Conservation (phyloP, 768 basidiomycete genomes). For the Tremella fuciformis region DNA sequence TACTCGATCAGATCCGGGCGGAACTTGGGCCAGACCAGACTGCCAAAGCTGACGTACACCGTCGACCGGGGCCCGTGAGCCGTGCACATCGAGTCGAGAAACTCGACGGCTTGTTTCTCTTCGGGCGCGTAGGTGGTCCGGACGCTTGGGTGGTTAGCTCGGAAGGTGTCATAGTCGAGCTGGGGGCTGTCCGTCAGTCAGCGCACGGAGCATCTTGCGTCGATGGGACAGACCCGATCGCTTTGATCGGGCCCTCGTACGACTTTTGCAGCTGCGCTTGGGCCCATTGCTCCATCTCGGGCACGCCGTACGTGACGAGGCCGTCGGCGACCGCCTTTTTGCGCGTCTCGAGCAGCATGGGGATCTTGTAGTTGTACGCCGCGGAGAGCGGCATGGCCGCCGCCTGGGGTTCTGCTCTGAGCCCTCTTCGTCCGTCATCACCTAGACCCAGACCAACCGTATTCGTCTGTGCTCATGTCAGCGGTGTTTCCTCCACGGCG, state of each 20-base stretch:
- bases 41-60: slow-evolving; percentile 3
- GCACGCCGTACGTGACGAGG: background rate
- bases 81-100: background rate
- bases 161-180: background rate
- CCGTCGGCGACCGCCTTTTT: background rate
- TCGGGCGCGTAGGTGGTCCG: background rate
- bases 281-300: background rate
- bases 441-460: too few species aligned
- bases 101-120: background rate
- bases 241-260: background rate
- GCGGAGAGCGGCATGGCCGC: background rate
- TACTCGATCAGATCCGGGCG: background rate
- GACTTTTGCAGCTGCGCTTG: background rate
- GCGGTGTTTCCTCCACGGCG: background rate
- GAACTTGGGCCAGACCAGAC: background rate
- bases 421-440: too few species aligned
- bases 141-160: background rate
- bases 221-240: slow-evolving; percentile 1
- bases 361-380: background rate
- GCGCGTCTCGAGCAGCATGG: background rate
- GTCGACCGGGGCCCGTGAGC: background rate
- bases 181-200: background rate
- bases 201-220: background rate
- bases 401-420: background rate
- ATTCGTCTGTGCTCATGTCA: slow-evolving; percentile 3